Percentiles rank a stretch among this genome's conserved stretches.
Conservation (phyloP, 495 filamentous ascomycete species). For the Aspergillus kassunensis region DNA sequence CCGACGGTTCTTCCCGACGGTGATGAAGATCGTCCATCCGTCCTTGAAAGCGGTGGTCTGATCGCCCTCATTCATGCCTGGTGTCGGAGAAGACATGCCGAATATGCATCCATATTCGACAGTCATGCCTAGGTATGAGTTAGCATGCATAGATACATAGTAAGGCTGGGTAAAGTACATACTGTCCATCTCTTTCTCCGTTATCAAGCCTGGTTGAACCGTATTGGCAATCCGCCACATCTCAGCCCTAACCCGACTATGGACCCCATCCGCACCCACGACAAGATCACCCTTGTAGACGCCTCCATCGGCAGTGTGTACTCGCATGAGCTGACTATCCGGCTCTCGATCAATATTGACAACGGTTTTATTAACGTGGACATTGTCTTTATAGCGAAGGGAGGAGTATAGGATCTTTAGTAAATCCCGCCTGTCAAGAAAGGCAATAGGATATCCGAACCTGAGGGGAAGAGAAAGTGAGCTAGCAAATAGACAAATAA, state of each 20-base stretch:
- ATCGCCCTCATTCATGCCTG: neutral
- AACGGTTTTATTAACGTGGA: neutral
- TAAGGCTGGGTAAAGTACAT: neutral
- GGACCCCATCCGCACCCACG: conserved; percentile 47
- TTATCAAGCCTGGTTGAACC: conserved; percentile 19
- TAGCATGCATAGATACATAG: neutral
- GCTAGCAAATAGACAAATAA: no score
- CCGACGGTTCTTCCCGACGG: conserved; percentile 16
- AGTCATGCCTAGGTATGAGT: conserved; percentile 1
- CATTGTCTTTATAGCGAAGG: neutral
- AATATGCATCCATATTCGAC: conserved; percentile 5
- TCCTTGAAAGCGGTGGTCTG: conserved; percentile 3
- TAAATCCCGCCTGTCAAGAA: neutral
- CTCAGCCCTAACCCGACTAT: conserved; percentile 32
- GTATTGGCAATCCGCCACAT: conserved; percentile 26
- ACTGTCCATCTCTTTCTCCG: conserved; percentile 15
- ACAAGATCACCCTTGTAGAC: conserved; percentile 35
- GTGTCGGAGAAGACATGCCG: neutral
- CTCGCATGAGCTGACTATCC: neutral
- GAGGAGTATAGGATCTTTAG: conserved; percentile 4
- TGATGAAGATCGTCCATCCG: neutral
- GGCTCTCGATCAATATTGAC: neutral
- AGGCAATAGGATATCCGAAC: conserved; percentile 4
- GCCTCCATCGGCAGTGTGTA: neutral
- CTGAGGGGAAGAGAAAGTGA: neutral